A percentile compares a stretch with the other conserved stretches of the same genome.
Conservation (phyloP, 352 stramenopile species). For the Phytophthora meadii region DNA sequence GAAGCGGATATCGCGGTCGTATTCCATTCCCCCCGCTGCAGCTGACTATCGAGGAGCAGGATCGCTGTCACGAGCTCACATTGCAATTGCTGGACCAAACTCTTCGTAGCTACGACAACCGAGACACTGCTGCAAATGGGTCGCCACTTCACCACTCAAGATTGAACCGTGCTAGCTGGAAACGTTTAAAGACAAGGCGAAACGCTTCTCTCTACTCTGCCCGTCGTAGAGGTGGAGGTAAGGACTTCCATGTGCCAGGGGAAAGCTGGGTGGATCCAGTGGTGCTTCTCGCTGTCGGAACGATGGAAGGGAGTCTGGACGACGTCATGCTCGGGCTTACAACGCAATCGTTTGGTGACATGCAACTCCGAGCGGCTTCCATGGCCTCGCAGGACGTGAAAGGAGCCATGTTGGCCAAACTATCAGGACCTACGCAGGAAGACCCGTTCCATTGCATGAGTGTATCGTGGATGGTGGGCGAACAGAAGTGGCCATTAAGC, state of each 20-base stretch:
- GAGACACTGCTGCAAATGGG: conserved; percentile 5
- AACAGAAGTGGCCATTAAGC: conserved; percentile 38
- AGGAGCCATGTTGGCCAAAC: conserved; percentile 52
- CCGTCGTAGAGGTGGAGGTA: background rate
- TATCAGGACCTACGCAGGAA: conserved; percentile 43
- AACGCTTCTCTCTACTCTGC: conserved; percentile 30
- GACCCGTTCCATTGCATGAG: conserved; percentile 57
- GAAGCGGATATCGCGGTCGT: conserved; percentile 16
- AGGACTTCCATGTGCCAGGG: conserved; percentile 9
- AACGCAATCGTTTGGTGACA: conserved; percentile 17
- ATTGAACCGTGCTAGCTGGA: conserved; percentile 21
- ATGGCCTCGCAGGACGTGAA: conserved; percentile 21
- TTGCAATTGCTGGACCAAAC: conserved; percentile 33
- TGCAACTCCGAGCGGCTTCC: conserved; percentile 23
- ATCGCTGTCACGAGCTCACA: conserved; percentile 24
- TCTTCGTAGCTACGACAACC: conserved; percentile 31
- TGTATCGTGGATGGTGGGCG: conserved; percentile 56
- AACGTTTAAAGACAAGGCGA: conserved; percentile 25
- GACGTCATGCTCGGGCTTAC: conserved; percentile 33
- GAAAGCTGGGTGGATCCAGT: conserved; percentile 18
- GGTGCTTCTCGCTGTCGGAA: conserved; percentile 23
- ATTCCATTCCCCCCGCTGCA: conserved; percentile 21
- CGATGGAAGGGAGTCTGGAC: conserved; percentile 21
- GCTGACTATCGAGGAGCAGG: conserved; percentile 21
- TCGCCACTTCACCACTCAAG: conserved; percentile 23